Base-by-base conservation (phyloP, 345 rosid species). In the Citrus sp. region DNA sequence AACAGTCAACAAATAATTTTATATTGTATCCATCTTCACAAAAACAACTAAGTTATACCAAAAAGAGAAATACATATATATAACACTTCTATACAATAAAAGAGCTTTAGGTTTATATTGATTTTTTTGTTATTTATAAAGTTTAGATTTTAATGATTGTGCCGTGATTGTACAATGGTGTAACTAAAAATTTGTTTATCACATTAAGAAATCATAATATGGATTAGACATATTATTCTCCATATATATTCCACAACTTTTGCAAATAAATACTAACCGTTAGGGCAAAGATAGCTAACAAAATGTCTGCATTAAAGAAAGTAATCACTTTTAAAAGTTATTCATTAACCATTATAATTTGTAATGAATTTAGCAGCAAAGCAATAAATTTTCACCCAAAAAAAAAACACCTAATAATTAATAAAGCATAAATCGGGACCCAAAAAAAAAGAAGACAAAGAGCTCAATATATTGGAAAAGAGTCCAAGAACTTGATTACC, bases 401-500 rank as follows among this genome's bases (percentile, higher is more conserved):
- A 42, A 42, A 42, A 80, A 25, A 21, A 49, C 10, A 58, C n/a
- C 32, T 32, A 67, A 19, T 46, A 35, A 30, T 40, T 38, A 40
- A 25, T 34, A 37, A 59, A 34, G 72, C 32, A 13, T 18, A 58
- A 14, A 34, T 24, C 14, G 46, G 37, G 54, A 34, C 58, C 21
- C 22, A 16, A 54, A 54, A 54, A n/a, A 18, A 54, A 40, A 54
- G 7, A 54, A 54, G 7, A 54, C 6, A 54, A 16, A 18, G 7
- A 18, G 58, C 58, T 18, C 32, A 46, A 6, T 49, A 40, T 37
- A 28, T 55, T 46, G 70, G 40, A 61, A 78, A 42, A 40, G 61
- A 62, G 58, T 28, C 82, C 82, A 42, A 40, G 62, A 62, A 37
- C 28, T 18, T 46, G 72, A 65, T 76, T 35, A 35, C 65, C 54